Evolutionary conservation across 2,329 filamentous ascomycete genomes (phyloP).

Genomic region (Penicillium digitatum): DNA sequence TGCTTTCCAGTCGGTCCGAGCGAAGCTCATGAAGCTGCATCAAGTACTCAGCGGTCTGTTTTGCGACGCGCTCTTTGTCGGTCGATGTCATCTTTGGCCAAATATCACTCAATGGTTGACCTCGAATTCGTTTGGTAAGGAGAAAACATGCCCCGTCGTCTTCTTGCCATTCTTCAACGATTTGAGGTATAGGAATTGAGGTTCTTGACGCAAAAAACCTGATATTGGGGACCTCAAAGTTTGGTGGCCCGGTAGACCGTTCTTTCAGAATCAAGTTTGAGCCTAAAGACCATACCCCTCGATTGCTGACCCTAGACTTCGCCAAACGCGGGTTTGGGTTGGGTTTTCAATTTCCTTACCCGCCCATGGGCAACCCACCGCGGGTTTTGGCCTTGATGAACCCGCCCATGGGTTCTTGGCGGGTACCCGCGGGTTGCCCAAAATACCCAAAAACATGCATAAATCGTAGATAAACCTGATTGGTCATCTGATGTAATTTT

Average conservation of each 20-base stretch:
- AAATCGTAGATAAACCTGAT: no score
- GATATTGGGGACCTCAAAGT: conserved; percentile 12
- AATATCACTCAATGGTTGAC: conserved; percentile 12
- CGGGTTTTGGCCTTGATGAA: no score
- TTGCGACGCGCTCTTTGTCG: conserved; percentile 23
- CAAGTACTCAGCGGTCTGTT: conserved; percentile 21
- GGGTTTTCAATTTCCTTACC: no score
- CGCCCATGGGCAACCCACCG: no score
- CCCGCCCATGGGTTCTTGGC: no score
- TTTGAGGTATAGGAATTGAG: conserved; percentile 13
- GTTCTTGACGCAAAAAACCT: conserved; percentile 15
- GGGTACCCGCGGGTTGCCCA: no score
- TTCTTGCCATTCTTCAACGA: conserved; percentile 15
- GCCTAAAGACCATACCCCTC: conserved; percentile 30
- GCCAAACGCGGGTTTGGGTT: no score
- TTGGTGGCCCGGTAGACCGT: conserved; percentile 8
- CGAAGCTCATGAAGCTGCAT: conserved; percentile 18
- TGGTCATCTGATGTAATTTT: no score
- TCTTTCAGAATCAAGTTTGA: conserved; percentile 32
- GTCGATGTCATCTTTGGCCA: conserved; percentile 15
- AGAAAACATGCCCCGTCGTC: conserved; percentile 13
- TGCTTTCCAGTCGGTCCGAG: conserved; percentile 13
- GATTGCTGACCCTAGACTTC: conserved; percentile 21
- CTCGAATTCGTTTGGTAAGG: conserved; percentile 16
- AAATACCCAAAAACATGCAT: no score